Base-by-base conservation (phyloP, 179 eudicot species). In the Drosera spatulata region DNA sequence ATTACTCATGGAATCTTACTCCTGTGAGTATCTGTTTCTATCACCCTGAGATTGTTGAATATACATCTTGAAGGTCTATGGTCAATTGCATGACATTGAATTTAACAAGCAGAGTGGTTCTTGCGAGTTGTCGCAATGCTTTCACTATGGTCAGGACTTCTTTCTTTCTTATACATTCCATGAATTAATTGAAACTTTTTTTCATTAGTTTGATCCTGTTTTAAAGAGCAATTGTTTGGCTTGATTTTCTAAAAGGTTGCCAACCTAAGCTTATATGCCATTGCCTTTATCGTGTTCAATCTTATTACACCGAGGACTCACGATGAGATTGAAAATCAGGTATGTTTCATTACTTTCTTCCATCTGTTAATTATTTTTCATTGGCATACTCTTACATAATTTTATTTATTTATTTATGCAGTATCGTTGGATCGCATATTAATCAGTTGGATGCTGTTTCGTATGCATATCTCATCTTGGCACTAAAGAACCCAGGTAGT, bases 61-160 rank as follows among this genome's bases (percentile, higher is more conserved):
- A 22, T 22, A 22, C 33, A 22, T 22, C 44, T 58, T 69, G 65
- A 74, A 91, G 98, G 98, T 82, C 98, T 67, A 91, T 91, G 98
- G 91, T 91, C 77, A 91, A 88, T 75, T 88, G 96, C 79, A 88
- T 88, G 70, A 88, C 96, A 3, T 79, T 82, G 69, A 78, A 88
- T 75, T 79, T 95, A 56, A 80, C 89, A 14, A 88, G 89, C 78
- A 83, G 98, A 79, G 98, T 88, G 42, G 91, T 84, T 40, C 62
- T 88, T 71, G 79, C 85, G 41, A 91, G 98, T 77, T 91, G 96
- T 64, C 88, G 98, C 45, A 91, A 91, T 75, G 98, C 96, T 39
- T 91, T 91, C 80, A 84, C 95, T 41, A 91, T 91, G 98, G 97
- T 91, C 49, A 64, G 68, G n/a, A 60, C 10, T 53, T 65, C 49